Conservation (phyloP, 352 stramenopile genomes). For the Stephanocyclus meneghinianus region DNA sequence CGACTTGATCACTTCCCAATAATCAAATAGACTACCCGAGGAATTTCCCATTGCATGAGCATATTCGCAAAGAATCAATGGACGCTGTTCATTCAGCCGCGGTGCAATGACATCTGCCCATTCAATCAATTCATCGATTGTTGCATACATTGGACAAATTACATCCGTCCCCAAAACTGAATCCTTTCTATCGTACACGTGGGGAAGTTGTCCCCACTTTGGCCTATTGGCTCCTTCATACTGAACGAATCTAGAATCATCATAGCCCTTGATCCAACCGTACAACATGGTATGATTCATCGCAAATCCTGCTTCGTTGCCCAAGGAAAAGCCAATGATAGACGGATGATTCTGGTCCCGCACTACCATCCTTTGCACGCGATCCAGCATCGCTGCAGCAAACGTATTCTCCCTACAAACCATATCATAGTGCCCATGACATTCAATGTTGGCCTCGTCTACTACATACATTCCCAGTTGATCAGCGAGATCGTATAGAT, state of each 20-base stretch:
- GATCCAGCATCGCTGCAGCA: conserved; percentile 61
- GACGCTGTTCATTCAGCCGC: conserved; percentile 66
- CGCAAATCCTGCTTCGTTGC: conserved; percentile 80
- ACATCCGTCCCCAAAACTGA: conserved; percentile 68
- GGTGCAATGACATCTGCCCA: conserved; percentile 49
- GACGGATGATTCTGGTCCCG: conserved; percentile 80
- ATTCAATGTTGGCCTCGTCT: conserved; percentile 90
- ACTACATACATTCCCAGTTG: conserved; percentile 87
- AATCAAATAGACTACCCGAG: conserved; percentile 84
- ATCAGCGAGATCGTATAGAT: conserved; percentile 86
- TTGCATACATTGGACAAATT: conserved; percentile 84
- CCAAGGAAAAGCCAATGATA: conserved; percentile 81
- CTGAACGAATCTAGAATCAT: conserved; percentile 37
- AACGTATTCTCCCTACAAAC: conserved; percentile 69
- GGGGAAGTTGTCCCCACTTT: conserved; percentile 35
- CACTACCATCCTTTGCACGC: conserved; percentile 73
- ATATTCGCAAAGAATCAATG: conserved; percentile 86
- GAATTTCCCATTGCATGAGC: conserved; percentile 88
- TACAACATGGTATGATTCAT: conserved; percentile 54
- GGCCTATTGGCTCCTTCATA: conserved; percentile 46
- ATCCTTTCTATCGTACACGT: conserved; percentile 69
- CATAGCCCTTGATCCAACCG: conserved; percentile 44
- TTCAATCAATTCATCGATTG: conserved; percentile 52
- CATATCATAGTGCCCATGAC: conserved; percentile 87
- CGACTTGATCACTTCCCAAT: conserved; percentile 85